phyloP scores from a whole-genome alignment of 129 eudicot genomes.

The Smallanthus sonchifolius region DNA sequence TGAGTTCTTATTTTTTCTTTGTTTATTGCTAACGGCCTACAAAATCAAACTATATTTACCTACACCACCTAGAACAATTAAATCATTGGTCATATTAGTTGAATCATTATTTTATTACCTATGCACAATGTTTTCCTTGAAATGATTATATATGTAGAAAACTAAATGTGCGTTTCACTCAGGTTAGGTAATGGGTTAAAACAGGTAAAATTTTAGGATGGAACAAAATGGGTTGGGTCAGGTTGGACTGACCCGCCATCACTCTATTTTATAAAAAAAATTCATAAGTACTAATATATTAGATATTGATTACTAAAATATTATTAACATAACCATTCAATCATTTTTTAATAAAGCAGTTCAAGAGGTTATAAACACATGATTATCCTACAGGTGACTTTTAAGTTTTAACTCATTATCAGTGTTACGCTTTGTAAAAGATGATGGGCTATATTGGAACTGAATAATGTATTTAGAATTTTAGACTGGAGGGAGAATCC shows the following conservation, averaged over 20 bases:
- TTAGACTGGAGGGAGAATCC: too few species aligned
- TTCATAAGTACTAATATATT: background rate
- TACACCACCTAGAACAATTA: background rate
- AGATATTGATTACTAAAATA: background rate
- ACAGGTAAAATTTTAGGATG: background rate
- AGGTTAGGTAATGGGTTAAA: background rate
- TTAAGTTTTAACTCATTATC: too few species aligned
- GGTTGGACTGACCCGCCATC: background rate
- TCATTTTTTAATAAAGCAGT: background rate
- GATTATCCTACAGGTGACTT: too few species aligned
- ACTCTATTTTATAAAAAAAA: too few species aligned
- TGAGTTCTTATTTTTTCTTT: conserved; percentile 31
- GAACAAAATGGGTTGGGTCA: too few species aligned
- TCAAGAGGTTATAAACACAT: too few species aligned
- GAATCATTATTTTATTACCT: background rate
- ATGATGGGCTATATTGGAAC: too few species aligned
- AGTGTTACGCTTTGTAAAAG: too few species aligned
- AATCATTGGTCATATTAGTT: background rate
- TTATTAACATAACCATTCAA: background rate
- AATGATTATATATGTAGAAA: background rate
- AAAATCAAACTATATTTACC: background rate
- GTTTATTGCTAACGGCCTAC: background rate
- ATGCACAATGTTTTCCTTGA: background rate
- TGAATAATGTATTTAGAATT: too few species aligned
- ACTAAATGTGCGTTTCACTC: background rate